These are phyloP conservation scores for Xylariaceae sp. DNA, from an alignment of 2,329 filamentous ascomycete genomes.

Conservation along the genomic window DNA sequence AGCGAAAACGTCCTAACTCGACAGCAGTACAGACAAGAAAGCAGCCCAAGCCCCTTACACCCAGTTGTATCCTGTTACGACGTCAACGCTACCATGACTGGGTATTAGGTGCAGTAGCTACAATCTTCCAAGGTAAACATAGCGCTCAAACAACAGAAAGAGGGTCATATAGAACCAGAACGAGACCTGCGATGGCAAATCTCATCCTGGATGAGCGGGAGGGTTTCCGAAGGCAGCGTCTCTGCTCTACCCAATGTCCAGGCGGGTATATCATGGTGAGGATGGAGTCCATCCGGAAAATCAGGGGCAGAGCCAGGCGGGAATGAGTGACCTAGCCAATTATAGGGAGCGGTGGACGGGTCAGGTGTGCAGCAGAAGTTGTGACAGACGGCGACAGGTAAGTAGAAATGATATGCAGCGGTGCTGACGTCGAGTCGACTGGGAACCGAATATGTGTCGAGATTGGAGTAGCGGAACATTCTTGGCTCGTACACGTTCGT, in stretches of 20 bases:
- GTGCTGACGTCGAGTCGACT: neutral
- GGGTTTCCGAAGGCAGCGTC: conserved; percentile 7
- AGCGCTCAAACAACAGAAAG: neutral
- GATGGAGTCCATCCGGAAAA: neutral
- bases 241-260: conserved; percentile 3
- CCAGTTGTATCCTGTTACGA: neutral
- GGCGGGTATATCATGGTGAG: neutral
- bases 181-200: conserved; percentile 9
- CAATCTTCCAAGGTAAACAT: neutral
- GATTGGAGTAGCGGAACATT: neutral
- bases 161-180: conserved; percentile 15
- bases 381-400: conserved; percentile 15
- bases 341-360: neutral
- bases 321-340: neutral
- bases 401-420: conserved; percentile 18
- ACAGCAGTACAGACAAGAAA: neutral
- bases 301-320: neutral
- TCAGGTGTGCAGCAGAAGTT: conserved; percentile 4
- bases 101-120: neutral
- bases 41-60: neutral
- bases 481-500: conserved; percentile 12
- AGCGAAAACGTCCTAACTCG: neutral
- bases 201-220: conserved; percentile 5
- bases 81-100: neutral
- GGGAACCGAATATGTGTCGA: neutral